Evolutionary conservation across 2,329 filamentous ascomycete species (phyloP).

Genomic region (Stagonosporopsis cucurbitacearum): DNA sequence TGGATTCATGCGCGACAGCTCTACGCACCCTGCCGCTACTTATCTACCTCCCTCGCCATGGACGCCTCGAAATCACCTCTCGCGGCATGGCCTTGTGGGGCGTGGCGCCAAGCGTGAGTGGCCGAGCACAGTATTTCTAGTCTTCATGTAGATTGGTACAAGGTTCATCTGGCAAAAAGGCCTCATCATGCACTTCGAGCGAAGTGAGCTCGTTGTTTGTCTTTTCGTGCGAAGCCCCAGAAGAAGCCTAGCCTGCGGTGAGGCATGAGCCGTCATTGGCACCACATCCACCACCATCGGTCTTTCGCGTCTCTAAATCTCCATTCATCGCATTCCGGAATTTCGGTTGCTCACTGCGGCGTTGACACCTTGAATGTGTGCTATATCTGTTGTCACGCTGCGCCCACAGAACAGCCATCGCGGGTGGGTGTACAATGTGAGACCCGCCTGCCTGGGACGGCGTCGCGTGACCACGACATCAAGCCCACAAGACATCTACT

Average conservation of each 20-base stretch:
- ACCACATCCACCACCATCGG: neutral
- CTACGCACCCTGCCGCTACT: neutral
- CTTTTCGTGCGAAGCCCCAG: constrained; percentile 4
- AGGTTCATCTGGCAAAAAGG: neutral
- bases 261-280: neutral
- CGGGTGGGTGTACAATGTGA: constrained; percentile 21
- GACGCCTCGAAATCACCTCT: neutral
- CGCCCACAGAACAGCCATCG: neutral
- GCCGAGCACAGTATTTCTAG: neutral
- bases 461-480: constrained; percentile 39
- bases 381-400: neutral
- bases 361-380: neutral
- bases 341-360: neutral
- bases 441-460: constrained; percentile 32
- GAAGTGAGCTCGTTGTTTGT: neutral
- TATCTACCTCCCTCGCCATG: neutral
- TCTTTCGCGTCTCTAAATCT: too few relatives aligned
- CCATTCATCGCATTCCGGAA: neutral
- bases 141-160: neutral
- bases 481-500: constrained; percentile 25
- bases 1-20: neutral
- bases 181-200: neutral
- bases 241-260: constrained; percentile 1
- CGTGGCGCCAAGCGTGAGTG: neutral
- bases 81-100: constrained; percentile 7